Evolutionary conservation across 2,329 filamentous ascomycete species (phyloP).

Genomic region (Fusarium citri): DNA sequence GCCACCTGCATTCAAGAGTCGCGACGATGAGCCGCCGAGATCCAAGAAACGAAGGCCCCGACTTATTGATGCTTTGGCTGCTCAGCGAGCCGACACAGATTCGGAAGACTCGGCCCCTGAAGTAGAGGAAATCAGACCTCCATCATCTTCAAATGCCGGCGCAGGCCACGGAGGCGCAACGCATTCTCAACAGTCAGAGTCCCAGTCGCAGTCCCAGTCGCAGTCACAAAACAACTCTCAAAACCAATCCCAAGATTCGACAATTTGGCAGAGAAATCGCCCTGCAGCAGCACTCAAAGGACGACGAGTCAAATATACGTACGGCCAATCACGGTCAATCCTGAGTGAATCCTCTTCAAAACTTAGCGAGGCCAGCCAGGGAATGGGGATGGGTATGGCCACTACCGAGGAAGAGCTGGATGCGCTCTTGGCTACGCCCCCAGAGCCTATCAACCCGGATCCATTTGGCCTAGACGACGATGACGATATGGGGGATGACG

Average conservation of each 20-base stretch:
- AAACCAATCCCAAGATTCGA: conserved; percentile 33
- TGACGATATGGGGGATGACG: conserved; percentile 53
- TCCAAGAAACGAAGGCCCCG: conserved; percentile 46
- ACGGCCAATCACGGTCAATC: conserved; percentile 51
- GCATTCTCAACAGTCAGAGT: conserved; percentile 36
- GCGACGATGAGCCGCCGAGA: conserved; percentile 9
- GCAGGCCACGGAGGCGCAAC: conserved; percentile 32
- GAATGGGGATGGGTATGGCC: conserved; percentile 31
- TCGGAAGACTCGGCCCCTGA: conserved; percentile 42
- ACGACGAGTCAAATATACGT: conserved; percentile 52
- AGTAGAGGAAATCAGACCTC: conserved; percentile 11
- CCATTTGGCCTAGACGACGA: conserved; percentile 46
- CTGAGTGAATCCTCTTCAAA: conserved; percentile 46
- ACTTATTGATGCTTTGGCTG: conserved; percentile 58
- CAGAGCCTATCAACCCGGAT: conserved; percentile 38
- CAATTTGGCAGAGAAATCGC: conserved; percentile 43
- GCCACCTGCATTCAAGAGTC: conserved; percentile 3
- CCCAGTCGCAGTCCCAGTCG: conserved; percentile 6
- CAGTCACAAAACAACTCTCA: conserved; percentile 30
- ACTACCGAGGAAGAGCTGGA: conserved; percentile 42
- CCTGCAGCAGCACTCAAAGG: conserved; percentile 45
- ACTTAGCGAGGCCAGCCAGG: conserved; percentile 38
- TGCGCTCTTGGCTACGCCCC: conserved; percentile 41
- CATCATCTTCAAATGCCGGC: conserved; percentile 26
- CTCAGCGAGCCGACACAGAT: conserved; percentile 53